A percentile compares a stretch with the other conserved stretches of the same genome.
Conservation (phyloP, 2,329 filamentous ascomycete species). For the Erysiphe pulchra region DNA sequence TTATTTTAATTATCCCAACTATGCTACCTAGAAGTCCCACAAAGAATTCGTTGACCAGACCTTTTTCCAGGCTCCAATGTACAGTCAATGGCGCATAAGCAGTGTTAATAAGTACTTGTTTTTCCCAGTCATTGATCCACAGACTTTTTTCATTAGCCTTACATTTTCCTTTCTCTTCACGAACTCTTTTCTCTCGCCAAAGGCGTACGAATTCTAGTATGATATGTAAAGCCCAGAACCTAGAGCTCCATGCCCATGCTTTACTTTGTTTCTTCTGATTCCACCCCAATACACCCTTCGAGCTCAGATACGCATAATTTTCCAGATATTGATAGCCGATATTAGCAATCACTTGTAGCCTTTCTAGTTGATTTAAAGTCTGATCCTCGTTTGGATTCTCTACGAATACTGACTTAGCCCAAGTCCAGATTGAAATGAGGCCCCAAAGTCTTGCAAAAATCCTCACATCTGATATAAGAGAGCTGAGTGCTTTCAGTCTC, state of each 20-base stretch:
- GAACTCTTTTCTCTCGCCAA: conserved; percentile 9
- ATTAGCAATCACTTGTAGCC: conserved; percentile 41
- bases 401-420: conserved; percentile 1
- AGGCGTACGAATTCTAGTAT: conserved; percentile 49
- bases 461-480: conserved; percentile 41
- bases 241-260: conserved; percentile 45
- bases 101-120: conserved; percentile 39
- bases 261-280: conserved; percentile 27
- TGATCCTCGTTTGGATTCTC: conserved; percentile 16
- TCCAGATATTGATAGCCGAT: conserved; percentile 54
- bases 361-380: conserved; percentile 26
- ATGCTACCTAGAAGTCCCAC: conserved; percentile 31
- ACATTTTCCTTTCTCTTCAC: conserved; percentile 12
- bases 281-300: conserved; percentile 42
- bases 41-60: conserved; percentile 30
- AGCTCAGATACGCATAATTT: conserved; percentile 54
- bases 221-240: conserved; percentile 62
- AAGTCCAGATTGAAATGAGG: conserved; percentile 1
- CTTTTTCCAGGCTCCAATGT: conserved; percentile 55
- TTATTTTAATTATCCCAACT: conserved; percentile 20
- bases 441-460: conserved; percentile 15
- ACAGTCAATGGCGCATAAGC: conserved; percentile 63
- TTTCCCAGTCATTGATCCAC: conserved; percentile 26
- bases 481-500: conserved; percentile 31
- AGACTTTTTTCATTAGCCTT: conserved; percentile 12